A percentile compares a stretch with the other conserved stretches of the same genome.
phyloP scores from a whole-genome alignment of 2,329 filamentous ascomycete species.

The Trichophyton simii region DNA sequence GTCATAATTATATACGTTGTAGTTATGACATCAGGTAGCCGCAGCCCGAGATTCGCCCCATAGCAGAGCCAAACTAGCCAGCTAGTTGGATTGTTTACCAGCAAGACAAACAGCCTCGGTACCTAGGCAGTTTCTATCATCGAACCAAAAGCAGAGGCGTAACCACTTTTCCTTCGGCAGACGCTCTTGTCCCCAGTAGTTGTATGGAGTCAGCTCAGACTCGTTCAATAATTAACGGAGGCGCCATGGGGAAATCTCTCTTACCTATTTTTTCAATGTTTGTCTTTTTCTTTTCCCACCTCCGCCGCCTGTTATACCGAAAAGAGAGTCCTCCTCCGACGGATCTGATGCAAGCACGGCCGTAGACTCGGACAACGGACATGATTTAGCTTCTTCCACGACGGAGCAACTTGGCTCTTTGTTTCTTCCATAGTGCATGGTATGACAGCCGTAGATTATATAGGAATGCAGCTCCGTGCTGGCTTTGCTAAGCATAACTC shows the following conservation, averaged over 20 bases:
- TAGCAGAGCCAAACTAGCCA: too few species aligned
- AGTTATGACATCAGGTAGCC: background rate
- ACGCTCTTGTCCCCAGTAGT: background rate
- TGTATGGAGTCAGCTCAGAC: background rate
- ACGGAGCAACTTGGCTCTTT: background rate
- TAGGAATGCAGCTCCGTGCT: background rate
- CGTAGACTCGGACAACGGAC: background rate
- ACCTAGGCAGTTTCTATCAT: background rate
- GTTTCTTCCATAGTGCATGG: background rate
- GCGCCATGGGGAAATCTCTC: background rate
- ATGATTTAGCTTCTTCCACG: conserved; percentile 2
- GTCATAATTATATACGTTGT: background rate
- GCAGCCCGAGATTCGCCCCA: background rate
- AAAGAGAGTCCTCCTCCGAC: conserved; percentile 3
- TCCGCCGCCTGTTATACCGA: conserved; percentile 1
- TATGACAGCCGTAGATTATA: background rate
- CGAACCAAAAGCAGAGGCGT: background rate
- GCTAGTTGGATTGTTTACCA: too few species aligned
- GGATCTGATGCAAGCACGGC: conserved; percentile 4
- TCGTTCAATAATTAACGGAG: background rate
- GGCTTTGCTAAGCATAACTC: background rate
- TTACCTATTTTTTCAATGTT: background rate
- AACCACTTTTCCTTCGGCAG: background rate
- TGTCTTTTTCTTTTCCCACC: background rate
- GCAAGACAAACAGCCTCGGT: background rate